A percentile compares a stretch with the other conserved stretches of the same genome.
These are phyloP conservation scores for Cladosporium austrohemisphaericum DNA, from an alignment of 2,329 filamentous ascomycete species.

Conservation along the genomic window DNA sequence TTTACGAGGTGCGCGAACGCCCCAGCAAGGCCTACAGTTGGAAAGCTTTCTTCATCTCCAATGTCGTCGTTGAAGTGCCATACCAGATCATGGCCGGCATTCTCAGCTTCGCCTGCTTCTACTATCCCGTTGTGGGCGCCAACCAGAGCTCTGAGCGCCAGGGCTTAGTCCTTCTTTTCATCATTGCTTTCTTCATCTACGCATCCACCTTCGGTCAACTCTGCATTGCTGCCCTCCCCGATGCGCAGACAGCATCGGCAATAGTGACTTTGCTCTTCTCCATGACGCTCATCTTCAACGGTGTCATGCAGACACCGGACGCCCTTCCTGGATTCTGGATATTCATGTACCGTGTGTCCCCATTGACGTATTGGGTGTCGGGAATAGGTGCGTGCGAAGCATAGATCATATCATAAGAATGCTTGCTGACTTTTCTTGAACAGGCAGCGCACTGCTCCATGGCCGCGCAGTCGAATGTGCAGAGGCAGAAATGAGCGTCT, in stretches of 20 bases:
- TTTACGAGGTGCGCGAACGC: conserved; percentile 59
- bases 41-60: conserved; percentile 68
- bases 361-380: conserved; percentile 60
- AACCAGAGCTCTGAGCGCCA: conserved; percentile 51
- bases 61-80: conserved; percentile 68
- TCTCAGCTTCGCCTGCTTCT: conserved; percentile 63
- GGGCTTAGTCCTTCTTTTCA: conserved; percentile 62
- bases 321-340: conserved; percentile 68
- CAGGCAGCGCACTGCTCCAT: conserved; percentile 44
- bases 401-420: too few relatives aligned
- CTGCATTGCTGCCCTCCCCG: conserved; percentile 66
- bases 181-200: conserved; percentile 66
- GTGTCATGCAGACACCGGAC: conserved; percentile 58
- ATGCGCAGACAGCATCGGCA: conserved; percentile 64
- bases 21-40: conserved; percentile 71
- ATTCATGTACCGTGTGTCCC: conserved; percentile 69
- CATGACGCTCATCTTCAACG: conserved; percentile 48
- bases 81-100: conserved; percentile 61
- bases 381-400: conserved; percentile 39
- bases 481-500: conserved; percentile 38
- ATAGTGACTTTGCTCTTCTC: conserved; percentile 48
- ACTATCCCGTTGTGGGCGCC: conserved; percentile 51
- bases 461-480: conserved; percentile 48
- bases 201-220: conserved; percentile 70
- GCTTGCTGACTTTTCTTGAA: too few relatives aligned